These are phyloP conservation scores for Aspergillus pseudotamarii DNA, from an alignment of 2,329 filamentous ascomycete genomes.

Conservation along the genomic window DNA sequence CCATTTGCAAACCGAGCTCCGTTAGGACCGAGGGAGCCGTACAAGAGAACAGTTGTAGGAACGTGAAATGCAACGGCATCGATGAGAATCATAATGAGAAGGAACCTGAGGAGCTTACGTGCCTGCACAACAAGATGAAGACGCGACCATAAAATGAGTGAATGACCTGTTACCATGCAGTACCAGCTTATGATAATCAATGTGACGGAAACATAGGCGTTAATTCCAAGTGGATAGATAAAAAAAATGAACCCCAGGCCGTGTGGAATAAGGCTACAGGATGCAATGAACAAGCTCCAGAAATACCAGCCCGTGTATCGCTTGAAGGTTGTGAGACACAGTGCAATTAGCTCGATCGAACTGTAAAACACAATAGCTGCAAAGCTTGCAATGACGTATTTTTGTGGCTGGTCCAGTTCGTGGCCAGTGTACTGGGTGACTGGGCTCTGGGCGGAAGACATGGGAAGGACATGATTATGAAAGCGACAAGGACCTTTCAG, in stretches of 20 bases:
- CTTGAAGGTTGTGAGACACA: conserved; percentile 2
- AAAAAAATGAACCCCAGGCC: conserved; percentile 42
- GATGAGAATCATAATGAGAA: conserved; percentile 60
- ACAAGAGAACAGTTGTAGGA: conserved; percentile 57
- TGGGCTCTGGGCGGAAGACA: background rate
- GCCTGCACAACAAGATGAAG: conserved; percentile 60
- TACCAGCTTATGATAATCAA: conserved; percentile 57
- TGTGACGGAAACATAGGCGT: conserved; percentile 36
- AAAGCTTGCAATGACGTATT: conserved; percentile 21
- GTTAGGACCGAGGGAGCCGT: conserved; percentile 28
- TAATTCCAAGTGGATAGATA: conserved; percentile 32
- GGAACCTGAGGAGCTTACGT: conserved; percentile 47
- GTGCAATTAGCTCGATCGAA: conserved; percentile 21
- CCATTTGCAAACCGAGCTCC: conserved; percentile 17
- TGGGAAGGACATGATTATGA: background rate
- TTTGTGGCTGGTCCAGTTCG: background rate
- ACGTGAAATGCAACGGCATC: conserved; percentile 56
- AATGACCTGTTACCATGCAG: conserved; percentile 63
- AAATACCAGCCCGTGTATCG: conserved; percentile 3
- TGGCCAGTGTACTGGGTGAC: background rate
- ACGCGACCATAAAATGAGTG: conserved; percentile 63
- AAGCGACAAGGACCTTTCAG: background rate
- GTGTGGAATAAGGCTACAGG: conserved; percentile 29
- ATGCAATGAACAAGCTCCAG: conserved; percentile 5
- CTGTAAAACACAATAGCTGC: conserved; percentile 47